Evolutionary conservation across 495 filamentous ascomycete genomes (phyloP).

Genomic region (Xylaria curta): DNA sequence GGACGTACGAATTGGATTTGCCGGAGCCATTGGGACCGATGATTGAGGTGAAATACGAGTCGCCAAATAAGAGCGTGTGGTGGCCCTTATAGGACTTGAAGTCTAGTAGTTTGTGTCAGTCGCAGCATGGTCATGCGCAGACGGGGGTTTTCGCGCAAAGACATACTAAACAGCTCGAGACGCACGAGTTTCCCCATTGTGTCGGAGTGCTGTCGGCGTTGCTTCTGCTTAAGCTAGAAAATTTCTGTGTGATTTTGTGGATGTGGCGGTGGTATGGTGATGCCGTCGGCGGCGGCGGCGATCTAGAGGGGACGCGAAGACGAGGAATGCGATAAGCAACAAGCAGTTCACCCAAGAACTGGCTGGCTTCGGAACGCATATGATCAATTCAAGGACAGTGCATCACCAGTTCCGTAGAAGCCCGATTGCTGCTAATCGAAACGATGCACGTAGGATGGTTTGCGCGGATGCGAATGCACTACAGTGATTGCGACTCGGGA

Average conservation of each 20-base stretch:
- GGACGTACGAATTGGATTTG: slow-evolving; percentile 95
- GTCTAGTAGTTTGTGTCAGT: slow-evolving; percentile 58
- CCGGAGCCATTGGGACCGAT: slow-evolving; percentile 99
- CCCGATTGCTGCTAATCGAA: background rate
- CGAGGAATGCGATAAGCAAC: slow-evolving; percentile 26
- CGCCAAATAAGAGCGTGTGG: slow-evolving; percentile 91
- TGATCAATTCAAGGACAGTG: slow-evolving; percentile 2
- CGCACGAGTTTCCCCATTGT: slow-evolving; percentile 85
- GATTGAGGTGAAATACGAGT: slow-evolving; percentile 99
- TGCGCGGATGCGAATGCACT: slow-evolving; percentile 8
- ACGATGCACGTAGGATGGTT: background rate
- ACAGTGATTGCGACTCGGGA: background rate
- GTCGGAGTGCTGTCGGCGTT: slow-evolving; percentile 25
- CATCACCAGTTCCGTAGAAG: slow-evolving; percentile 8
- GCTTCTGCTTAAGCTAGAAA: slow-evolving; percentile 9
- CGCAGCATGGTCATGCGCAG: slow-evolving; percentile 36
- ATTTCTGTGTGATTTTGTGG: slow-evolving; percentile 14
- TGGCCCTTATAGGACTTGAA: slow-evolving; percentile 99
- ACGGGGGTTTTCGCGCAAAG: slow-evolving; percentile 4
- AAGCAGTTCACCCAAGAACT: slow-evolving; percentile 13
- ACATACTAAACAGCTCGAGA: slow-evolving; percentile 90
- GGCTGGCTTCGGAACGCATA: slow-evolving; percentile 14
- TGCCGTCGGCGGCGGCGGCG: background rate
- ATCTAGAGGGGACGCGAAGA: slow-evolving; percentile 14
- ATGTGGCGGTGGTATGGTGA: slow-evolving; percentile 1